Percentiles rank a stretch among this genome's conserved stretches.
Conservation (phyloP, 495 filamentous ascomycete genomes). For the Penicillium coffeae region DNA sequence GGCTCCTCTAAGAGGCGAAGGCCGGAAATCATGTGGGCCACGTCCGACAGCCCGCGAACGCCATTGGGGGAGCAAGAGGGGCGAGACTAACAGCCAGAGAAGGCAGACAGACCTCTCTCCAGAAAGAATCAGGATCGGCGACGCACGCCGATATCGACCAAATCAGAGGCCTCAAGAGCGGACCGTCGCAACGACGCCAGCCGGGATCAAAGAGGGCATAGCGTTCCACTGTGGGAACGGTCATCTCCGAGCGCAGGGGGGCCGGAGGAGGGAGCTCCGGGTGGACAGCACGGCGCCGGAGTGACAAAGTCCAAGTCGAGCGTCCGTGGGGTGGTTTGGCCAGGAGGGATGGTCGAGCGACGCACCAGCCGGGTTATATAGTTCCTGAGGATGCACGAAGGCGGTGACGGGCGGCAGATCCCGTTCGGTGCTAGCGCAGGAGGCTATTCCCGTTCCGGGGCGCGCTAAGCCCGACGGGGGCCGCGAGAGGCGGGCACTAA, state of each 20-base stretch:
- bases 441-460: not conserved
- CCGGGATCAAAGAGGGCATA: not conserved
- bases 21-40: not conserved
- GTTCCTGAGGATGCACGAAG: not conserved
- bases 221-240: not conserved
- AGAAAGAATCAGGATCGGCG: not conserved
- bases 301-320: not conserved
- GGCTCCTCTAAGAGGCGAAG: not conserved
- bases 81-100: not conserved
- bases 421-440: not conserved
- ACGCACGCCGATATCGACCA: not conserved
- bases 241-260: not conserved
- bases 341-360: not conserved
- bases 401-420: not conserved
- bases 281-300: not conserved
- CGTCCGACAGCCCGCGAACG: not conserved
- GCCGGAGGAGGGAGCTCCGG: not conserved
- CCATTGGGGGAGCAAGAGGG: not conserved
- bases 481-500: not conserved
- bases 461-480: not conserved
- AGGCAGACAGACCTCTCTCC: not conserved
- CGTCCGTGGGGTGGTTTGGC: not conserved
- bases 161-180: not conserved
- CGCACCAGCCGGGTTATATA: not conserved
- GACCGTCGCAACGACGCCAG: not conserved